Evolutionary conservation across 306 rosid species (phyloP).

Genomic region (Pterocarpus macrocarpus): DNA sequence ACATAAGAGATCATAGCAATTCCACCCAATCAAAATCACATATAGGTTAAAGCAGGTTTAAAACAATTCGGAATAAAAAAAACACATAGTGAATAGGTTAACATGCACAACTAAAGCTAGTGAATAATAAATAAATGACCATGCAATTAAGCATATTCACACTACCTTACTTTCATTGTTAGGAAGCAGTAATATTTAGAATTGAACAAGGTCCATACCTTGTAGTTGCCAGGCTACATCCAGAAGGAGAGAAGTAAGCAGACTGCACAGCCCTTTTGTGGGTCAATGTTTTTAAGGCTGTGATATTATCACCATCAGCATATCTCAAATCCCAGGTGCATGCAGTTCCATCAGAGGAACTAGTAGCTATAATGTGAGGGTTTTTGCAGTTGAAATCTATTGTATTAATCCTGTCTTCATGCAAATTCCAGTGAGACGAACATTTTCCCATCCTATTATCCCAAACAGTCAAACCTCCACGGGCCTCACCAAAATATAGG

Average conservation of each 20-base stretch:
- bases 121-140: slow-evolving; percentile 3
- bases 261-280: slow-evolving; percentile 80
- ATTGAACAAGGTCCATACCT: slow-evolving; percentile 59
- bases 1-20: slow-evolving; percentile 43
- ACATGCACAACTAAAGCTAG: neutral
- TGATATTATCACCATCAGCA: slow-evolving; percentile 49
- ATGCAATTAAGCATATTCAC: slow-evolving; percentile 7
- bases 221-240: slow-evolving; percentile 78
- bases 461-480: slow-evolving; percentile 72
- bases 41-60: neutral
- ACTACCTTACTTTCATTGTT: slow-evolving; percentile 17
- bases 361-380: slow-evolving; percentile 74
- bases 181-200: neutral
- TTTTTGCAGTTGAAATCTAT: slow-evolving; percentile 69
- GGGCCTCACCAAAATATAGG: slow-evolving; percentile 76
- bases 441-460: slow-evolving; percentile 71
- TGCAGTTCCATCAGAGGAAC: slow-evolving; percentile 86
- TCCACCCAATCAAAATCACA: slow-evolving; percentile 27
- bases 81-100: neutral
- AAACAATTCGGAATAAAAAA: neutral
- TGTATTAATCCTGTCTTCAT: slow-evolving; percentile 71
- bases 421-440: slow-evolving; percentile 67
- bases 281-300: slow-evolving; percentile 59
- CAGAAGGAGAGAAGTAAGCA: slow-evolving; percentile 93
- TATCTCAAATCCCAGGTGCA: slow-evolving; percentile 95